A percentile compares a stretch with the other conserved stretches of the same genome.
Evolutionary conservation across 2,329 filamentous ascomycete genomes (phyloP).

Genomic region (Xylaria polymorpha): DNA sequence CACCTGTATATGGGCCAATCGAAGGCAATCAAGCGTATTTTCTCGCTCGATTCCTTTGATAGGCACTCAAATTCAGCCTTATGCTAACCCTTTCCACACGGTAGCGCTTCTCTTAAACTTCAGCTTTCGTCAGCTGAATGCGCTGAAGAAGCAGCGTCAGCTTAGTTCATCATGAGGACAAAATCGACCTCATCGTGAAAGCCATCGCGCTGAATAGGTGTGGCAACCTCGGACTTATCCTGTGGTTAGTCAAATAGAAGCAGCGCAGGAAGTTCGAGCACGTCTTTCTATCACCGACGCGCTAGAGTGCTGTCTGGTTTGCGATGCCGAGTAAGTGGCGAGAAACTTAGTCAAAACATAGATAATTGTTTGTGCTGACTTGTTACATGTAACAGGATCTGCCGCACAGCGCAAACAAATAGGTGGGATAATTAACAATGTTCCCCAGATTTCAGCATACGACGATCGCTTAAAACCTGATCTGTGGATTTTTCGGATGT

Average conservation of each 20-base stretch:
- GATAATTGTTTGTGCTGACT: neutral
- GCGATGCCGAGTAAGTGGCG: neutral
- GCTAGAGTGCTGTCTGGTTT: neutral
- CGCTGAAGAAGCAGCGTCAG: constrained; percentile 14
- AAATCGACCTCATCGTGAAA: neutral
- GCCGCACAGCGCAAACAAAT: constrained; percentile 1
- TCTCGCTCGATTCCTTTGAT: neutral
- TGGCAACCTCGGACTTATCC: neutral
- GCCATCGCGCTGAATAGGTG: neutral
- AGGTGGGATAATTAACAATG: neutral
- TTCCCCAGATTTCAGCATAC: constrained; percentile 24
- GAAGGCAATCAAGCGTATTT: neutral
- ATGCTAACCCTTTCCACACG: neutral
- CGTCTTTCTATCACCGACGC: no score
- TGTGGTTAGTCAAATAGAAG: neutral
- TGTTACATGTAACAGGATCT: constrained; percentile 11
- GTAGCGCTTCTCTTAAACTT: constrained; percentile 16
- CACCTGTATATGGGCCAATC: neutral
- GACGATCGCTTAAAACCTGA: constrained; percentile 8
- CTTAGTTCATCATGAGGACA: constrained; percentile 6
- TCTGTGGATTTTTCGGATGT: constrained; percentile 15
- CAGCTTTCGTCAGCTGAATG: constrained; percentile 19
- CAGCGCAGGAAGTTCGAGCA: neutral
- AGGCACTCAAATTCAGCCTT: constrained; percentile 18
- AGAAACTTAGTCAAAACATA: neutral